phyloP scores from a whole-genome alignment of 2,329 filamentous ascomycete genomes.

The Talaromyces sp. region DNA sequence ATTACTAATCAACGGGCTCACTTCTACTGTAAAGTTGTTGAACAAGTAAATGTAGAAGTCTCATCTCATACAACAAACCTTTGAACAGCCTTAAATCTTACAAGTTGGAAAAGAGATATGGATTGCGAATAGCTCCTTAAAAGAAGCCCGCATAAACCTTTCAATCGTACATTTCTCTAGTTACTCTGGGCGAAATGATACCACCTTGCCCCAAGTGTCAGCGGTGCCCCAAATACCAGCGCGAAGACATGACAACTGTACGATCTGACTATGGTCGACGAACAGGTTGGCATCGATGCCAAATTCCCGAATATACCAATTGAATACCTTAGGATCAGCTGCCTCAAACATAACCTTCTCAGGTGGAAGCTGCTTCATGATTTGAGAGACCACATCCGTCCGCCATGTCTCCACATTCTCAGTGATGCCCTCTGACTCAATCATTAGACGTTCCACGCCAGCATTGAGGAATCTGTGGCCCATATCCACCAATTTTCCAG shows the following conservation, averaged over 20 bases:
- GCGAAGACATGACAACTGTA: constrained; percentile 56
- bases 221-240: constrained; percentile 60
- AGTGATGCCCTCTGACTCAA: constrained; percentile 63
- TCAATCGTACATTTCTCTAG: background rate
- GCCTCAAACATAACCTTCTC: constrained; percentile 63
- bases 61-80: too few species aligned
- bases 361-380: constrained; percentile 54
- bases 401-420: constrained; percentile 59
- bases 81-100: too few species aligned
- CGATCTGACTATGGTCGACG: constrained; percentile 61
- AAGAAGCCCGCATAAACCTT: too few species aligned
- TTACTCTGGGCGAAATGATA: constrained; percentile 36
- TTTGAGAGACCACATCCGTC: constrained; percentile 58
- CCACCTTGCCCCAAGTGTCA: constrained; percentile 59
- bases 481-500: constrained; percentile 53
- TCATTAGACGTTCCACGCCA: constrained; percentile 60
- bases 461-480: constrained; percentile 54
- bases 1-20: background rate
- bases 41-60: too few species aligned
- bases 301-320: constrained; percentile 61
- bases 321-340: constrained; percentile 58
- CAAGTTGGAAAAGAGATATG: too few species aligned
- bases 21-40: too few species aligned
- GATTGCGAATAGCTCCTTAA: too few species aligned
- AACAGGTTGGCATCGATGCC: constrained; percentile 61